These are phyloP conservation scores for Nematocida sp. DNA, from an alignment of 371 early-diverging fungal species.

Conservation along the genomic window DNA sequence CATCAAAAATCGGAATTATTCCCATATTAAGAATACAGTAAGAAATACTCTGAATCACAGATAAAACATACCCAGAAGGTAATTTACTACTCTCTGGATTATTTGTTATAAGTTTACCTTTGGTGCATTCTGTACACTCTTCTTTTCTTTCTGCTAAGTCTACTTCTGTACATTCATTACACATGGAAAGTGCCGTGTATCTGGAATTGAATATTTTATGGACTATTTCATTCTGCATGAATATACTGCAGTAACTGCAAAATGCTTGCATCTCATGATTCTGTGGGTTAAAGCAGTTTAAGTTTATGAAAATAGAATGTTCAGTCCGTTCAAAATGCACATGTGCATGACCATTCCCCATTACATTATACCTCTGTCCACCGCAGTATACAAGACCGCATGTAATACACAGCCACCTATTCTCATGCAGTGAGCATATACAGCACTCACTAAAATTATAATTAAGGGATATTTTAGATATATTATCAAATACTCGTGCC, in stretches of 20 bases:
- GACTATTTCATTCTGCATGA: constrained; percentile 27
- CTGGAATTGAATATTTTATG: constrained; percentile 2
- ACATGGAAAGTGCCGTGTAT: background rate
- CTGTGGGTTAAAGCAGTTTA: constrained; percentile 24
- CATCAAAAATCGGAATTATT: background rate
- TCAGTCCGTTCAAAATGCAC: constrained; percentile 79
- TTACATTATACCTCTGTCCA: constrained; percentile 79
- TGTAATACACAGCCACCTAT: constrained; percentile 73
- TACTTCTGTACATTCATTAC: background rate
- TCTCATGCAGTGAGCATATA: constrained; percentile 66
- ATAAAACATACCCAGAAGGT: background rate
- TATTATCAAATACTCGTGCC: background rate
- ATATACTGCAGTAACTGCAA: constrained; percentile 64
- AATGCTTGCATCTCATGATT: constrained; percentile 29
- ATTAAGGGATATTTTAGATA: background rate
- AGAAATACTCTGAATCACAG: constrained; percentile 1
- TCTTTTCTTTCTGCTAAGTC: background rate
- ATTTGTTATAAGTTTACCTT: too few relatives aligned
- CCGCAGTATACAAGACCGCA: constrained; percentile 75
- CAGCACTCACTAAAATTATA: constrained; percentile 3
- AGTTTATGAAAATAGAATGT: constrained; percentile 76
- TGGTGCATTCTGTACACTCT: background rate
- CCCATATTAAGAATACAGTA: constrained; percentile 3
- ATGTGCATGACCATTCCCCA: constrained; percentile 92
- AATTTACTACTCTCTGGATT: background rate